Evolutionary conservation across 2,329 filamentous ascomycete species (phyloP).

Genomic region (Biscogniauxia sp.): DNA sequence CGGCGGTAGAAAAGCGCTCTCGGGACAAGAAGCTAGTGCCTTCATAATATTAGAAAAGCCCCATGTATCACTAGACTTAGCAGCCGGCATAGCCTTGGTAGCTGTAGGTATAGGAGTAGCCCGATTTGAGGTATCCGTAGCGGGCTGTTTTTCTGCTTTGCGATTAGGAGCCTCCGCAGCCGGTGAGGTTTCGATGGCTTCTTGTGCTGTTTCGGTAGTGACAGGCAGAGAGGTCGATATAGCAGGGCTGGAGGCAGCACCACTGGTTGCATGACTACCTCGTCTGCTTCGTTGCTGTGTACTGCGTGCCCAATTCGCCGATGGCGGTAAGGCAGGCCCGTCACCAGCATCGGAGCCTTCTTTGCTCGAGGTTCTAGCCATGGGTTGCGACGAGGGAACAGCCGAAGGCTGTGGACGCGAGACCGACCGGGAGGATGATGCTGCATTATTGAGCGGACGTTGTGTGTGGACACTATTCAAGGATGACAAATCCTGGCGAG

Average conservation of each 20-base stretch:
- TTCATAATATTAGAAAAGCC: constrained; percentile 28
- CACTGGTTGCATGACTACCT: constrained; percentile 78
- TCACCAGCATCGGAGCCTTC: constrained; percentile 74
- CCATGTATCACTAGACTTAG: constrained; percentile 11
- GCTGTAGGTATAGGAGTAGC: constrained; percentile 2
- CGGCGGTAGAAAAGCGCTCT: constrained; percentile 39
- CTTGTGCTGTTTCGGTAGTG: constrained; percentile 49
- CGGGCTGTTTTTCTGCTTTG: constrained; percentile 29
- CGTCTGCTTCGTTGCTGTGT: constrained; percentile 64
- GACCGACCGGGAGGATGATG: constrained; percentile 51
- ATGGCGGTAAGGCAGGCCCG: constrained; percentile 85
- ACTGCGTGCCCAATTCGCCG: constrained; percentile 86
- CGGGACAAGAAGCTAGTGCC: constrained; percentile 22
- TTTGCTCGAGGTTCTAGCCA: constrained; percentile 75
- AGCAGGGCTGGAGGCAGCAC: constrained; percentile 78
- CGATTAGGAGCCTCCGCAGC: constrained; percentile 28
- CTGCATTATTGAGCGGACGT: constrained; percentile 56
- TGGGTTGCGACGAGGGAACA: constrained; percentile 53
- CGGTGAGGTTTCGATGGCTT: constrained; percentile 38
- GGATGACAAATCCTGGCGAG: constrained; percentile 87
- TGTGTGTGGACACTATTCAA: constrained; percentile 88
- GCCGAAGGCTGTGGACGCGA: constrained; percentile 50
- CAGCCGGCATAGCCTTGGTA: constrained; percentile 3
- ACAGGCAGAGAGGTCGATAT: constrained; percentile 59
- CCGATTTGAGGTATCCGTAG: constrained; percentile 12